Percentiles rank a stretch among this genome's conserved stretches.
phyloP scores from a whole-genome alignment of 495 filamentous ascomycete species.

The Talaromyces thailandensis region DNA sequence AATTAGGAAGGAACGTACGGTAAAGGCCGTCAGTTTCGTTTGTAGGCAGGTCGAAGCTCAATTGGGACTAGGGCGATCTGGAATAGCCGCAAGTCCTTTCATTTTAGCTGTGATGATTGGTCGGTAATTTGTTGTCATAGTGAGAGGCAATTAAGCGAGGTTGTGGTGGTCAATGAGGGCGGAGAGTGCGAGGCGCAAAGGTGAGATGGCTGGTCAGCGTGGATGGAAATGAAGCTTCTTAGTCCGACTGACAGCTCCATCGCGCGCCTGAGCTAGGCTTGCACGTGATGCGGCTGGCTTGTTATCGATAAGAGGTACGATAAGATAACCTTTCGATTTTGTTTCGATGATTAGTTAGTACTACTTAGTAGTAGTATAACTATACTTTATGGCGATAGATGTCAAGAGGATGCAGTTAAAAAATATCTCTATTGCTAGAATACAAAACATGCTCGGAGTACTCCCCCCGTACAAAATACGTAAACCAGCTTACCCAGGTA shows the following conservation, averaged over 20 bases:
- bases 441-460: background rate
- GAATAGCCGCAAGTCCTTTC: background rate
- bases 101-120: background rate
- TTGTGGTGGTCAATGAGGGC: background rate
- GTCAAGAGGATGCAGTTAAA: background rate
- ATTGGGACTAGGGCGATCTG: slow-evolving; percentile 3
- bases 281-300: background rate
- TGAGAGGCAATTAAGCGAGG: background rate
- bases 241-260: background rate
- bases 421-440: background rate
- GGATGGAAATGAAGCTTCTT: background rate
- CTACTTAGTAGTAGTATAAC: no score
- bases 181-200: background rate
- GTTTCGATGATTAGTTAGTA: no score
- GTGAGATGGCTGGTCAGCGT: background rate
- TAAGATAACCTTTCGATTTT: no score
- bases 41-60: background rate
- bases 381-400: background rate
- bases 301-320: background rate
- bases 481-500: background rate
- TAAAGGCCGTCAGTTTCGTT: background rate
- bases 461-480: background rate
- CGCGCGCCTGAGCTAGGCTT: background rate
- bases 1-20: background rate
- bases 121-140: background rate